Evolutionary conservation across 2,329 filamentous ascomycete genomes (phyloP).

Genomic region (Furcasterigmium furcatum): DNA sequence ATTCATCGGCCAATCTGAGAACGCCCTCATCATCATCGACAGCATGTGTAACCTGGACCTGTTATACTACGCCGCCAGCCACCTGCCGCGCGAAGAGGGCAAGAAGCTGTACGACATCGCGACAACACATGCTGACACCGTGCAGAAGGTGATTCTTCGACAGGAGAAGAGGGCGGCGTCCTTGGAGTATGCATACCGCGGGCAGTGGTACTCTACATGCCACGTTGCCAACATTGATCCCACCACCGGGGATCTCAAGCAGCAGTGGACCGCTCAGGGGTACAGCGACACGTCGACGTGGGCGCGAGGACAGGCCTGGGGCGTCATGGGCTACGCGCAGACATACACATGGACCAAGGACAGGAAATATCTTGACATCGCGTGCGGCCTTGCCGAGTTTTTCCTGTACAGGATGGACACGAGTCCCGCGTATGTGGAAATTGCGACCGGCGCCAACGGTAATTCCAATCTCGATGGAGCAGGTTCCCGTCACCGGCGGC

Average conservation of each 20-base stretch:
- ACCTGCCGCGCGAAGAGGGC: constrained; percentile 24
- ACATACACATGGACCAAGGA: constrained; percentile 45
- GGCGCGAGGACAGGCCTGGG: constrained; percentile 47
- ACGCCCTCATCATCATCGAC: constrained; percentile 37
- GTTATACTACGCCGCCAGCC: constrained; percentile 31
- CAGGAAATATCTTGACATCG: constrained; percentile 32
- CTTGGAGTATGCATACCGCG: constrained; percentile 13
- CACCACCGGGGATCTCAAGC: constrained; percentile 29
- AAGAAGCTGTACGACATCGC: constrained; percentile 27
- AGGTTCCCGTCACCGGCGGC: no score
- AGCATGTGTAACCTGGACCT: constrained; percentile 37
- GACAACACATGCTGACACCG: constrained; percentile 31
- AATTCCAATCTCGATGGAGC: not conserved
- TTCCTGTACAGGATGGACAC: constrained; percentile 36
- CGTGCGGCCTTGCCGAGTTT: constrained; percentile 41
- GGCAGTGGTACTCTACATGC: constrained; percentile 23
- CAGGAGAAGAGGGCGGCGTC: constrained; percentile 18
- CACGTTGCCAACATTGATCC: constrained; percentile 46
- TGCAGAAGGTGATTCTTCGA: constrained; percentile 34
- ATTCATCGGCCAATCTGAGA: constrained; percentile 20
- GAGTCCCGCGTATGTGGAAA: constrained; percentile 16
- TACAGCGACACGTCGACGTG: constrained; percentile 41
- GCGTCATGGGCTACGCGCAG: constrained; percentile 44
- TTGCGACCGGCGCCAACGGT: constrained; percentile 8
- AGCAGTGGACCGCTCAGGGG: constrained; percentile 42